phyloP scores from a whole-genome alignment of 116 monocot species.

The Iris pallida region DNA sequence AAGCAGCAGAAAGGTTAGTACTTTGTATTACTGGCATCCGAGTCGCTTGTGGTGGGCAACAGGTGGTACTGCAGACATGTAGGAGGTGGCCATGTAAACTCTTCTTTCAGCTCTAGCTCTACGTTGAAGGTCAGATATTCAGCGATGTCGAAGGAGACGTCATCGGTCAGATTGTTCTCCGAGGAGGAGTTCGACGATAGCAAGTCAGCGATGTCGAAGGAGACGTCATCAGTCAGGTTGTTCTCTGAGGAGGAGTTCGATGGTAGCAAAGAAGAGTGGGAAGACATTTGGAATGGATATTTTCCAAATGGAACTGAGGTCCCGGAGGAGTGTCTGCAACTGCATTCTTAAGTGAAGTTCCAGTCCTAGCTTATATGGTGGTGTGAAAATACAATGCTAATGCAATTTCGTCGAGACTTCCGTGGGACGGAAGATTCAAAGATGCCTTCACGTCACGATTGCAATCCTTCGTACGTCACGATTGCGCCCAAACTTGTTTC shows the following conservation, averaged over 20 bases:
- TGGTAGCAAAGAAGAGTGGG: constrained; percentile 1
- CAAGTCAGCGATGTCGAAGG: neutral
- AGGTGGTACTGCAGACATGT: neutral
- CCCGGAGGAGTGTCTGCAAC: no score
- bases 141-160: neutral
- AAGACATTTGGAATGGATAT: neutral
- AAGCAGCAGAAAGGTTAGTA: constrained; percentile 4
- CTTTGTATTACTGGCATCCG: neutral
- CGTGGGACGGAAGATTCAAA: no score
- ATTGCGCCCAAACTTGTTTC: no score
- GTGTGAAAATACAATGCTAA: no score
- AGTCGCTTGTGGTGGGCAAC: neutral
- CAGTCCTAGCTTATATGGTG: no score
- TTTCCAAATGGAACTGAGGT: no score
- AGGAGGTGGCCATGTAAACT: neutral
- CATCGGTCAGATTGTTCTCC: neutral
- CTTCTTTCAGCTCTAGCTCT: constrained; percentile 1
- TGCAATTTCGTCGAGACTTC: no score
- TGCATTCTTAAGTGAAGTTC: no score
- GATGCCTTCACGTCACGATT: no score
- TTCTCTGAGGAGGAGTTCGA: constrained; percentile 12
- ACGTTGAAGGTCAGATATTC: constrained; percentile 10
- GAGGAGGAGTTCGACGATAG: constrained; percentile 9
- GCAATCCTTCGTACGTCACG: no score
- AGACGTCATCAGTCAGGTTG: neutral